A percentile compares a stretch with the other conserved stretches of the same genome.
Evolutionary conservation across 176 grass and related monocot species (phyloP).

Genomic region (Dendrocalamus sinicus): DNA sequence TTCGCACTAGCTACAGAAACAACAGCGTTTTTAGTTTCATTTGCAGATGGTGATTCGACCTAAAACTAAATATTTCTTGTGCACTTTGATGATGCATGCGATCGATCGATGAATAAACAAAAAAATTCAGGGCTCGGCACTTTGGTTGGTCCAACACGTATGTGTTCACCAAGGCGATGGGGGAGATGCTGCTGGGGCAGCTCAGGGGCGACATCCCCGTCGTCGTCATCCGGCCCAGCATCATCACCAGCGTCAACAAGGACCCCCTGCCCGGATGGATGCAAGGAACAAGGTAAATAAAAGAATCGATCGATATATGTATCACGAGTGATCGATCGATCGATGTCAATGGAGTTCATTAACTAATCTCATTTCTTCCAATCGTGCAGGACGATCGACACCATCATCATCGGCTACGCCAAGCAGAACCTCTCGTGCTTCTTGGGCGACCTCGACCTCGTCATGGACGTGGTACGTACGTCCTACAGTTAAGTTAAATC

Average conservation of each 20-base stretch:
- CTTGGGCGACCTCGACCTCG: conserved; percentile 55
- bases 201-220: conserved; percentile 51
- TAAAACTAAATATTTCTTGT: too few relatives aligned
- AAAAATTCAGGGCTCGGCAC: conserved; percentile 48
- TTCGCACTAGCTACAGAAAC: too few relatives aligned
- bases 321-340: neutral
- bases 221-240: conserved; percentile 66
- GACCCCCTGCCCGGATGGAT: conserved; percentile 88
- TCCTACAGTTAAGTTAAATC: neutral
- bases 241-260: conserved; percentile 68
- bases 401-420: conserved; percentile 69
- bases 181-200: conserved; percentile 63
- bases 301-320: too few relatives aligned
- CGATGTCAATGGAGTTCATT: neutral
- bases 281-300: conserved; percentile 57
- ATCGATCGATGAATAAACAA: neutral
- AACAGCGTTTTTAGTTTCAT: too few relatives aligned
- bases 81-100: neutral
- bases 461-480: conserved; percentile 52
- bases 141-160: conserved; percentile 92
- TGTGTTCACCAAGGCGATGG: conserved; percentile 86
- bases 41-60: too few relatives aligned
- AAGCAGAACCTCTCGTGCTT: conserved; percentile 80
- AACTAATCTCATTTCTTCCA: neutral
- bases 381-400: conserved; percentile 70